Evolutionary conservation across 2,329 filamentous ascomycete species (phyloP).

Genomic region (Metarhizium sp.): DNA sequence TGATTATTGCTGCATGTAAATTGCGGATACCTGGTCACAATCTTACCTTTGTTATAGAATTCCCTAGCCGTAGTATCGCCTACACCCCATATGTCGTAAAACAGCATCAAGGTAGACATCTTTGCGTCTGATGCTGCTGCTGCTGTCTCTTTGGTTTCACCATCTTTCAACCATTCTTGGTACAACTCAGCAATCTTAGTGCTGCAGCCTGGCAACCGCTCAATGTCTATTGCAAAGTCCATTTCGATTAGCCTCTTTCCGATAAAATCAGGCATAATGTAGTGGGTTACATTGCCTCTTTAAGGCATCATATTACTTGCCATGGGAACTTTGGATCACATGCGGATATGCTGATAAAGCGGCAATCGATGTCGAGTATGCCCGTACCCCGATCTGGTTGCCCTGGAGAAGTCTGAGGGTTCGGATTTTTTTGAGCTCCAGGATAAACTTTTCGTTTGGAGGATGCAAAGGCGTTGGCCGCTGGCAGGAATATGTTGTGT

Average conservation of each 20-base stretch:
- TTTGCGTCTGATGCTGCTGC: conserved; percentile 55
- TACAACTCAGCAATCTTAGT: conserved; percentile 70
- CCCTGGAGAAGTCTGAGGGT: conserved; percentile 59
- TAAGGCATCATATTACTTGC: conserved; percentile 19
- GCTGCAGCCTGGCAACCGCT: conserved; percentile 67
- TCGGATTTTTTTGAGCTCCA: conserved; percentile 64
- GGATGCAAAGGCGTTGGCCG: conserved; percentile 60
- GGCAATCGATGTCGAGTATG: conserved; percentile 83
- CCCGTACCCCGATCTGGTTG: conserved; percentile 72
- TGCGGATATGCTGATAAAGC: conserved; percentile 72
- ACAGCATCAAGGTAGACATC: conserved; percentile 55
- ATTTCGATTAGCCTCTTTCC: neutral
- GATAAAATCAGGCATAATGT: neutral
- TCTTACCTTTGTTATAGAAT: conserved; percentile 58
- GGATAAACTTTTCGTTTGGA: conserved; percentile 68
- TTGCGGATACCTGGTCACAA: neutral
- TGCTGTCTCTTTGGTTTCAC: conserved; percentile 52
- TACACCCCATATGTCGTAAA: conserved; percentile 89
- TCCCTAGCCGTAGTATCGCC: conserved; percentile 70
- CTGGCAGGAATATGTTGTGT: conserved; percentile 64
- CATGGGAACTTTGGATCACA: conserved; percentile 27
- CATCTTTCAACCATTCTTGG: conserved; percentile 58
- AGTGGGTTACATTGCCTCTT: neutral
- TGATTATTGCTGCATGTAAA: neutral
- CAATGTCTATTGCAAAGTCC: conserved; percentile 30